These are phyloP conservation scores for Colletotrichum sp. DNA, from an alignment of 2,329 filamentous ascomycete species.

Conservation along the genomic window DNA sequence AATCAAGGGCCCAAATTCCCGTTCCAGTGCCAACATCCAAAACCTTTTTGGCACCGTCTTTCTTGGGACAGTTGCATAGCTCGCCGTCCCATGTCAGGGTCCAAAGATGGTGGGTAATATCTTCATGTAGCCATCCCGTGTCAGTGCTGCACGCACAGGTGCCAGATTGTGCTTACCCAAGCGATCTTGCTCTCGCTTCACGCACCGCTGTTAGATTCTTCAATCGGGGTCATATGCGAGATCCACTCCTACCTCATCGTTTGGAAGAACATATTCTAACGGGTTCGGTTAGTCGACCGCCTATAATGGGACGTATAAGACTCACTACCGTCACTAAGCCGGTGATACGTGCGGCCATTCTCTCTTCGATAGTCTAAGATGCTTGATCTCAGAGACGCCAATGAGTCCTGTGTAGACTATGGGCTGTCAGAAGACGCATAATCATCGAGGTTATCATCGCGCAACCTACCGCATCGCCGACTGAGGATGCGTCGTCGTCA, in stretches of 20 bases:
- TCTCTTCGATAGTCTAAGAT: constrained; percentile 6
- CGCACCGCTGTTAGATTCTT: background rate
- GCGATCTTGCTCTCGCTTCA: constrained; percentile 29
- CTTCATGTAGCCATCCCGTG: constrained; percentile 6
- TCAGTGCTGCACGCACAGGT: background rate
- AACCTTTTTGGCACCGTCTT: constrained; percentile 24
- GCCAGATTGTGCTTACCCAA: background rate
- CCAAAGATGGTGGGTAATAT: constrained; percentile 41
- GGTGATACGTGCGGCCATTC: constrained; percentile 21
- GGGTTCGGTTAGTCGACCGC: fast-evolving
- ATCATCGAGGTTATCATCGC: background rate
- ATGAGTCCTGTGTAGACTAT: background rate
- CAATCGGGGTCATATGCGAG: background rate
- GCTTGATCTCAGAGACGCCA: constrained; percentile 10
- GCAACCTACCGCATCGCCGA: background rate
- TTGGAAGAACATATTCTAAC: constrained; percentile 29
- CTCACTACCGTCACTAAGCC: constrained; percentile 28
- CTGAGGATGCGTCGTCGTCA: background rate
- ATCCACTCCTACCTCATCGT: constrained; percentile 24
- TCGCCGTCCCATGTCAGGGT: constrained; percentile 34
- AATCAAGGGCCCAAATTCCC: constrained; percentile 20
- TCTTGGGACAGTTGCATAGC: constrained; percentile 31
- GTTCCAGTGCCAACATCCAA: constrained; percentile 18
- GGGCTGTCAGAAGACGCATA: background rate
- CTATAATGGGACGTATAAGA: background rate